Conservation (phyloP, 345 rosid genomes). For the Eucalyptus pauciflora region DNA sequence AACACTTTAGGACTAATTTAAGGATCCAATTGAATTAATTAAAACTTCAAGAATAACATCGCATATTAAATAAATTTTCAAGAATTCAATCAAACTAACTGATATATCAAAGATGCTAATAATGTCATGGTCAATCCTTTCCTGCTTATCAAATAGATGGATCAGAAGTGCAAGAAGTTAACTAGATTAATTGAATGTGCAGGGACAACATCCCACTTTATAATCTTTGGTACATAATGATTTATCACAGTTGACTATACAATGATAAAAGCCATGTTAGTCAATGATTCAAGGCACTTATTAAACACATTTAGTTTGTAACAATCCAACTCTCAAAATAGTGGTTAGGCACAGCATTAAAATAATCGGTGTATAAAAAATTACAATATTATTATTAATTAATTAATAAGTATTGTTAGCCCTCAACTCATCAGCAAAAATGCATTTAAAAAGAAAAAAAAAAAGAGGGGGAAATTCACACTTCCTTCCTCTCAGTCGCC, state of each 20-base stretch:
- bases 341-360: no score
- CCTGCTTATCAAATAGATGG: accelerated
- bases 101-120: background rate
- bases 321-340: background rate
- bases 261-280: background rate
- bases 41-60: accelerated
- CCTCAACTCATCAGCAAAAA: no score
- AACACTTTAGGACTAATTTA: background rate
- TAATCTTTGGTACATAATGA: background rate
- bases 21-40: background rate
- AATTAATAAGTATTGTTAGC: no score
- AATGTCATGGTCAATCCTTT: no score
- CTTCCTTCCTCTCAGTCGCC: background rate
- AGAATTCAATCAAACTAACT: background rate
- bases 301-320: background rate
- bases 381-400: no score
- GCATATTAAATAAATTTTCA: background rate
- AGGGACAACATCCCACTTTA: background rate
- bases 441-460: no score
- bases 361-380: no score
- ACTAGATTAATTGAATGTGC: background rate
- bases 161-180: background rate
- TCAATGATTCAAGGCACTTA: background rate
- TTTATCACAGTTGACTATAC: background rate
- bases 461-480: no score